Conservation (phyloP, 1,284 basidiomycete species). For the Trichosporon sp. region DNA sequence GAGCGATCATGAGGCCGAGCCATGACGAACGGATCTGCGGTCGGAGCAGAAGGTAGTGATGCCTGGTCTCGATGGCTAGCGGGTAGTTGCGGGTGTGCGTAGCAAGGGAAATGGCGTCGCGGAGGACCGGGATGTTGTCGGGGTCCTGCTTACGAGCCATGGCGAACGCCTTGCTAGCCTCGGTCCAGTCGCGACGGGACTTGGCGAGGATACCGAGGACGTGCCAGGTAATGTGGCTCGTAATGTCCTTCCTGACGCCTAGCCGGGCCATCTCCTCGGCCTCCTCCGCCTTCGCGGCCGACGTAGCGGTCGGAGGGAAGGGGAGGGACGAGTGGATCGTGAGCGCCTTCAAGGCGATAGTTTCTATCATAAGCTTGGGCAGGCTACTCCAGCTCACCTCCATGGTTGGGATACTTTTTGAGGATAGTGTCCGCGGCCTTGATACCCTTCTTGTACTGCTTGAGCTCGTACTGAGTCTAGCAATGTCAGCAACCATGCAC, state of each 20-base stretch:
- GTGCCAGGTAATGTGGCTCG: constrained; percentile 97
- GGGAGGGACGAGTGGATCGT: constrained; percentile 63
- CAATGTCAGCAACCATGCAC: not conserved
- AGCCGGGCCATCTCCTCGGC: constrained; percentile 81
- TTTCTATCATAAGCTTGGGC: constrained; percentile 64
- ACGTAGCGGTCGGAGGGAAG: constrained; percentile 49
- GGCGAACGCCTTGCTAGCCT: constrained; percentile 61
- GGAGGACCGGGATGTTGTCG: constrained; percentile 90
- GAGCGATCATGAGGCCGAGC: constrained; percentile 85
- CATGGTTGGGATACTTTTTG: constrained; percentile 94
- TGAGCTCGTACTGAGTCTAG: constrained; percentile 75
- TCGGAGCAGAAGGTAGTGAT: constrained; percentile 76
- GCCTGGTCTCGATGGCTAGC: constrained; percentile 77
- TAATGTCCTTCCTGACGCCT: constrained; percentile 83
- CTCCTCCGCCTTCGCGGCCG: constrained; percentile 71
- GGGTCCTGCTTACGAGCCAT: constrained; percentile 83
- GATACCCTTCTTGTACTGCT: constrained; percentile 85
- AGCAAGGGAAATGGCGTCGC: constrained; percentile 87
- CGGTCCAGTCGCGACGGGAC: constrained; percentile 60
- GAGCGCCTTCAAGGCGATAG: constrained; percentile 90
- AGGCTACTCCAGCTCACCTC: constrained; percentile 64
- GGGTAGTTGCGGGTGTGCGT: constrained; percentile 86
- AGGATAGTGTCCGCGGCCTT: constrained; percentile 93
- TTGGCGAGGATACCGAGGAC: constrained; percentile 93
- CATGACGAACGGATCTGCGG: constrained; percentile 87